Conservation (phyloP, 106 monocot genomes). For the Phalaenopsis equestris region DNA sequence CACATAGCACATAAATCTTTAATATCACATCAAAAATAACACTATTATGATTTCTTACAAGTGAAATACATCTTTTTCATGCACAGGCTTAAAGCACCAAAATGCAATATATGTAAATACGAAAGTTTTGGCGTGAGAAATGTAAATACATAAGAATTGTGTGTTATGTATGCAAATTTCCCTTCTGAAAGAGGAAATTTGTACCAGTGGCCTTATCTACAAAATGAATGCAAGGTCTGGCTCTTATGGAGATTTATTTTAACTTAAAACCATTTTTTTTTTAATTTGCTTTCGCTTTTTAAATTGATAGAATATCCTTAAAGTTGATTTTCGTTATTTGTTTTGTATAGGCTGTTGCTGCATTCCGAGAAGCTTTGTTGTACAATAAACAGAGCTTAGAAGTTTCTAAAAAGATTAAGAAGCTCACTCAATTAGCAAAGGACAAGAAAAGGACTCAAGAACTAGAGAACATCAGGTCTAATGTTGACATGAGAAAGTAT, state of each 20-base stretch:
- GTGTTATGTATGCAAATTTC: too few species aligned
- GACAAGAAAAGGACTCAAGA: constrained; percentile 56
- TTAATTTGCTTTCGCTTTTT: not conserved
- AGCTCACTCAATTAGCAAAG: constrained; percentile 50
- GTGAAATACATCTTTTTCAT: too few species aligned
- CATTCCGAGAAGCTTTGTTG: constrained; percentile 70
- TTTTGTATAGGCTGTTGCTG: constrained; percentile 46
- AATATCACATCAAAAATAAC: too few species aligned
- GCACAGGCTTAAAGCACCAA: too few species aligned
- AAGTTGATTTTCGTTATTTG: not conserved
- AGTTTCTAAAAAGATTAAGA: constrained; percentile 80
- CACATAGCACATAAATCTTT: too few species aligned
- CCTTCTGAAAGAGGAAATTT: not conserved
- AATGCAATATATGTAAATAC: too few species aligned
- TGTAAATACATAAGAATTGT: too few species aligned
- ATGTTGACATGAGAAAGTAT: constrained; percentile 54
- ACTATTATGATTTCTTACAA: too few species aligned
- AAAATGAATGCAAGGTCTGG: not conserved
- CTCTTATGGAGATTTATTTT: not conserved
- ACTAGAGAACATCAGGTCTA: constrained; percentile 62
- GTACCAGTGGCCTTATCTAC: not conserved
- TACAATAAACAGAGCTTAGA: constrained; percentile 72
- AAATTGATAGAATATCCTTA: not conserved
- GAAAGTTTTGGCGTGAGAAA: too few species aligned
- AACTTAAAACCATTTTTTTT: not conserved